Evolutionary conservation across 73 alveolate genomes (phyloP), one percentile per base, ranked within the genome.

Genomic region (Paramecium caudatum): DNA sequence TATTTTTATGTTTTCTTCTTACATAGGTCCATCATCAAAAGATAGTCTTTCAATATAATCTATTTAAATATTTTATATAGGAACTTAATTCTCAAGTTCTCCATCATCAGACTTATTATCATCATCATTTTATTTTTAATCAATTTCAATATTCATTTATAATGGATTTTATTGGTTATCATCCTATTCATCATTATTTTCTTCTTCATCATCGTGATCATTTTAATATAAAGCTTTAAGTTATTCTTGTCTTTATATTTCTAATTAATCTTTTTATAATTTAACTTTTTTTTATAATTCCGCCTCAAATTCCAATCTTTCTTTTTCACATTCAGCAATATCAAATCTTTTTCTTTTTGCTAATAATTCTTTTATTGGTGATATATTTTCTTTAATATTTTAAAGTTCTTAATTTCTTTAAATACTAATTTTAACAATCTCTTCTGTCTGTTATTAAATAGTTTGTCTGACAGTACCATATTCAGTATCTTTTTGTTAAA

Each of bases 271-370:
- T 55, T 55, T 4, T 21, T 55, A 43, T 10, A 23, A 8, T 55
- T 55, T 55, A 27, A 55, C 80, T 55, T 5, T 55, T 25, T 55
- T 55, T 5, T 16, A 23, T 9, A 55, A 13, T 1, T 55, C 45
- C 45, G 12, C 1, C 30, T 55, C 80, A 55, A 55, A 55, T 55
- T 55, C 80, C 7, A 27, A 37, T 25, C 36, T 55, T 21, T 55
- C 80, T 0, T 17, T 37, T 43, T 55, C 45, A 12, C 13, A 21
- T 55, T 55, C 46, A 27, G 23, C 10, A 9, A 55, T 1, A 55
- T 55, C 80, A 55, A 55, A 55, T 55, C 80, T 55, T 23, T 55
- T 55, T 23, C 80, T 21, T 23, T 55, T 55, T 55, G 7, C 4
- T 1, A 55, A 21, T 23, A 27, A 7, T 19, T 55, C 80, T 55